Percentiles rank a stretch among this genome's conserved stretches.
These are phyloP conservation scores for Daedaleopsis sinensis DNA, from an alignment of 768 basidiomycete genomes.

Conservation along the genomic window DNA sequence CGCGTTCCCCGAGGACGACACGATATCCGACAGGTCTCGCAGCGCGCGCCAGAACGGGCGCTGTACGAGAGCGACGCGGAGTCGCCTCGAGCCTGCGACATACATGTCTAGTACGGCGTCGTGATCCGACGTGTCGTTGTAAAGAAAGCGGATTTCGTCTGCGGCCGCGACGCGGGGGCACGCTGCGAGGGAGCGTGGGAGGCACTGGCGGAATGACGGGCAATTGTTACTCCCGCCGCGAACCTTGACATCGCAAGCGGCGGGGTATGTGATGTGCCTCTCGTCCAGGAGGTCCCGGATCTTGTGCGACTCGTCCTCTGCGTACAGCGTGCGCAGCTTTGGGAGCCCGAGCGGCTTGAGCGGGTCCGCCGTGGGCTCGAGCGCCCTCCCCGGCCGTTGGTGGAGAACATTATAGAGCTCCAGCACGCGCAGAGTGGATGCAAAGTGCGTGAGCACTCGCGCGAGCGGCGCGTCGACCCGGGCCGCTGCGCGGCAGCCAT, in stretches of 20 bases:
- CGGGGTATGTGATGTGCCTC: background rate
- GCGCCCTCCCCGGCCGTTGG: no score
- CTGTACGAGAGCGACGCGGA: background rate
- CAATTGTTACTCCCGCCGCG: background rate
- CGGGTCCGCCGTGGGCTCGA: background rate
- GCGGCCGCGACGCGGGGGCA: background rate
- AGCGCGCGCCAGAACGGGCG: background rate
- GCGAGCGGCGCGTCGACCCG: background rate
- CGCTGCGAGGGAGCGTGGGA: background rate
- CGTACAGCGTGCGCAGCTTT: background rate
- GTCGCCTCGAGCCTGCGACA: background rate
- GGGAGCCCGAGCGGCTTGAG: background rate
- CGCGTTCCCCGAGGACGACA: background rate
- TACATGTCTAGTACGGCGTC: background rate
- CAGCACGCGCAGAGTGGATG: background rate
- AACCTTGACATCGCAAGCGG: background rate
- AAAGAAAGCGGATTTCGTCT: background rate
- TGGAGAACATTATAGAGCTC: background rate
- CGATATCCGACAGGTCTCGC: background rate
- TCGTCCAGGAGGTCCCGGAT: background rate
- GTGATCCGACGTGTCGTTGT: background rate
- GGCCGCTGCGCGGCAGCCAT: background rate
- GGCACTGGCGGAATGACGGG: background rate
- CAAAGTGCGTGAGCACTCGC: background rate
- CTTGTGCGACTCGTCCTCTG: background rate